A percentile compares a stretch with the other conserved stretches of the same genome.
Evolutionary conservation across 1,284 basidiomycete genomes (phyloP).

Genomic region (Ceraceosorus guamensis): DNA sequence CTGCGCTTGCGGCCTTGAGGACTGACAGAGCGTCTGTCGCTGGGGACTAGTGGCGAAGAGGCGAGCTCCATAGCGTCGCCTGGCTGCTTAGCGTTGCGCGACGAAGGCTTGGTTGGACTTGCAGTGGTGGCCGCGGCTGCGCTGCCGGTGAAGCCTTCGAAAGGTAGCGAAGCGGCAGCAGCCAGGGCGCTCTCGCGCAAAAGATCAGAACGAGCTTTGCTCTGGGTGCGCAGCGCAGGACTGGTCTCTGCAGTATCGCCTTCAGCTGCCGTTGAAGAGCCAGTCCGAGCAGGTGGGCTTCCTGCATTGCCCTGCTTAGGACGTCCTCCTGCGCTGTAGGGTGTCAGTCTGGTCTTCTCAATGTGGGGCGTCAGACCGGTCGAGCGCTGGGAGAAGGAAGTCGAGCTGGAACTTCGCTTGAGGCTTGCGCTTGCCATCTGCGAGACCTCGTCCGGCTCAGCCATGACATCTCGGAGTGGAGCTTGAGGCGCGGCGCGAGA

Average conservation of each 20-base stretch:
- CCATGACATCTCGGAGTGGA: neutral
- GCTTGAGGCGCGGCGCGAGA: constrained; percentile 3
- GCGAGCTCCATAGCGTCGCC: neutral
- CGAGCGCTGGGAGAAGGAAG: neutral
- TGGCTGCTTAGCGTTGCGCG: neutral
- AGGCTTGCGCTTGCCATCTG: too few relatives aligned
- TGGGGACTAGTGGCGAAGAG: neutral
- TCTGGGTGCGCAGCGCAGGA: neutral
- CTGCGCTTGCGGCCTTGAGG: neutral
- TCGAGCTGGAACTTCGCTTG: neutral
- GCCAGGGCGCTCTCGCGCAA: neutral
- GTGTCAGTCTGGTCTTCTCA: constrained; percentile 9
- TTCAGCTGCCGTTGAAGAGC: too few relatives aligned
- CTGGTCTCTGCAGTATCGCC: neutral
- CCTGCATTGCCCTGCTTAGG: neutral
- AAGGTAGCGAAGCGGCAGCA: neutral
- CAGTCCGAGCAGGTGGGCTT: too few relatives aligned
- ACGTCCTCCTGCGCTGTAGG: neutral
- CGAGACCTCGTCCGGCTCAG: too few relatives aligned
- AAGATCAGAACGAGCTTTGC: neutral
- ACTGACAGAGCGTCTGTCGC: neutral
- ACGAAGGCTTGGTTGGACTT: neutral
- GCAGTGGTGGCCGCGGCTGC: neutral
- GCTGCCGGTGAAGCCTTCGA: neutral
- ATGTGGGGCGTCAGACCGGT: constrained; percentile 8